Conservation (phyloP, 345 rosid genomes). For the Arabis hirsuta region DNA sequence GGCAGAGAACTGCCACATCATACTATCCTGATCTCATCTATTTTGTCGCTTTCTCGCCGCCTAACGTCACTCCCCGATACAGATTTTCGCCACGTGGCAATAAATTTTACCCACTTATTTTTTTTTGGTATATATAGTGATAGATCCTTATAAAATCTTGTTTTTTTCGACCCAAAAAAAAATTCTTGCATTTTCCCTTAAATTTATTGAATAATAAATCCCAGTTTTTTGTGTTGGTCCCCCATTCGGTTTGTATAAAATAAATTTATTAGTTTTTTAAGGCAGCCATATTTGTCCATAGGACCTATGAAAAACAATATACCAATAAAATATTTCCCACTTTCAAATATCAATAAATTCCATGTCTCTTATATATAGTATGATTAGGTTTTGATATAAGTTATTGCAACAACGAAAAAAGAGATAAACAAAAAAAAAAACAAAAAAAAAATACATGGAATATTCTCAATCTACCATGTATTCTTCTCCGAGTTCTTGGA, state of each 20-base stretch:
- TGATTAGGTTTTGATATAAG: constrained; percentile 34
- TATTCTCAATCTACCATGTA: constrained; percentile 42
- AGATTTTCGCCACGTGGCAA: constrained; percentile 31
- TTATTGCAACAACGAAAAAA: constrained; percentile 25
- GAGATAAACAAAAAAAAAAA: constrained; percentile 9
- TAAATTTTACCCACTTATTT: constrained; percentile 35
- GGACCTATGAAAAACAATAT: constrained; percentile 23
- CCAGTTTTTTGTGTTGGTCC: constrained; percentile 35
- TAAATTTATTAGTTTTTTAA: constrained; percentile 22
- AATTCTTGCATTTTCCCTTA: too few species aligned
- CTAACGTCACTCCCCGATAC: constrained; percentile 41
- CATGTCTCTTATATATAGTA: constrained; percentile 37
- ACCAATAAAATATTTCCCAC: constrained; percentile 37
- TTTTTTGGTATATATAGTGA: constrained; percentile 11
- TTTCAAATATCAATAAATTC: constrained; percentile 27
- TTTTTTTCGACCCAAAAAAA: too few species aligned
- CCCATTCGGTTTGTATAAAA: constrained; percentile 25
- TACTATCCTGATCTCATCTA: constrained; percentile 20
- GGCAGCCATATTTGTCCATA: constrained; percentile 46
- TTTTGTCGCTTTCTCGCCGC: constrained; percentile 38
- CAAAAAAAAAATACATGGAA: constrained; percentile 25
- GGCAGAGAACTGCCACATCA: constrained; percentile 33
- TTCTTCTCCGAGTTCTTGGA: constrained; percentile 45
- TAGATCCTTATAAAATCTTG: constrained; percentile 38
- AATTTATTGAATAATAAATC: not conserved